phyloP scores from a whole-genome alignment of 768 basidiomycete genomes.

The Neoboletus subvelutipes region DNA sequence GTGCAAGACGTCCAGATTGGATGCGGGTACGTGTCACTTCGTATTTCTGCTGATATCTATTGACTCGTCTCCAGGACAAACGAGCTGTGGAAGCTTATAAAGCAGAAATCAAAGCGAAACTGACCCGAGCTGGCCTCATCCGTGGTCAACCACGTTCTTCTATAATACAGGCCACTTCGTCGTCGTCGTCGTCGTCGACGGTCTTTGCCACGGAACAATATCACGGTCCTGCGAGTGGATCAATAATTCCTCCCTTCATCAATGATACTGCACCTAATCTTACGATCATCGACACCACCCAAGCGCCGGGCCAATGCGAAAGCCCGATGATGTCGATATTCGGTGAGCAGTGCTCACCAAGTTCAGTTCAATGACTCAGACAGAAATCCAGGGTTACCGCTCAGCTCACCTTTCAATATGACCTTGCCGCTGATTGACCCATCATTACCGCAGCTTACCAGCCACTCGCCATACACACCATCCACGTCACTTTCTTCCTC shows the following conservation, averaged over 20 bases:
- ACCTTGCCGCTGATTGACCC: conserved; percentile 29
- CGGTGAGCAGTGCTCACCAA: conserved; percentile 17
- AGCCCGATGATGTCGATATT: conserved; percentile 31
- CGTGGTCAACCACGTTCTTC: conserved; percentile 76
- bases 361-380: conserved; percentile 12
- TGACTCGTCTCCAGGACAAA: conserved; percentile 60
- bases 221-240: conserved; percentile 22
- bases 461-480: conserved; percentile 36
- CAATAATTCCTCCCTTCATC: conserved; percentile 21
- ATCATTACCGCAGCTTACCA: conserved; percentile 27
- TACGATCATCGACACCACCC: conserved; percentile 21
- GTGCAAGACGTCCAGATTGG: conserved; percentile 83
- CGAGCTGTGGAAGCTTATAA: conserved; percentile 80
- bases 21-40: conserved; percentile 60
- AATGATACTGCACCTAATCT: conserved; percentile 25
- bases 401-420: conserved; percentile 33
- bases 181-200: conserved; percentile 29
- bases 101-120: conserved; percentile 78
- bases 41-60: conserved; percentile 9
- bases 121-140: conserved; percentile 75
- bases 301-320: conserved; percentile 18
- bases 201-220: conserved; percentile 36
- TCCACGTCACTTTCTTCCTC: conserved; percentile 34
- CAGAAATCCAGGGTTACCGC: conserved; percentile 20
- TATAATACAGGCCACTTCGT: conserved; percentile 39